Percentiles rank a stretch among this genome's conserved stretches.
These are phyloP conservation scores for Cicer judaicum DNA, from an alignment of 306 rosid species.

Conservation along the genomic window DNA sequence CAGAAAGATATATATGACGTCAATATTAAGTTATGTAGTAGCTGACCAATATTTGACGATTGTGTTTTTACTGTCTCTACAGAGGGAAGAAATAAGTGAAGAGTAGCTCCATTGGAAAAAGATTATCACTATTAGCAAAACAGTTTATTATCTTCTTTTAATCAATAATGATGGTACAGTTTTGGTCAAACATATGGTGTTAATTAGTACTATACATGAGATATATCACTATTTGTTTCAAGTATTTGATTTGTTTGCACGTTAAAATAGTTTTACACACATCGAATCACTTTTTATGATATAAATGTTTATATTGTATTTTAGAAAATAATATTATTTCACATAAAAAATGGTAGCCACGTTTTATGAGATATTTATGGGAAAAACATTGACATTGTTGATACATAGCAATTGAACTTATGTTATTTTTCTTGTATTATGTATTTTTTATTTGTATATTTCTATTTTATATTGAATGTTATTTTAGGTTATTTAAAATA, in stretches of 20 bases:
- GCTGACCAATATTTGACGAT: slow-evolving; percentile 31
- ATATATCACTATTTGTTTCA: background rate
- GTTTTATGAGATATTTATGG: too few relatives aligned
- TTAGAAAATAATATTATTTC: too few relatives aligned
- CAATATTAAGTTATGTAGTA: slow-evolving; percentile 31
- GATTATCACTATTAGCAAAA: slow-evolving; percentile 30
- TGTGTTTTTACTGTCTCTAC: slow-evolving; percentile 30
- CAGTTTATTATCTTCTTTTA: slow-evolving; percentile 29
- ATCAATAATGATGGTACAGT: slow-evolving; percentile 28
- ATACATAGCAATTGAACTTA: too few relatives aligned
- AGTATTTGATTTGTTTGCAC: background rate
- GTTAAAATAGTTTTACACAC: background rate
- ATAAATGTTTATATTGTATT: too few relatives aligned
- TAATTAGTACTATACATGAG: background rate
- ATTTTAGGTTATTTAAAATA: too few relatives aligned
- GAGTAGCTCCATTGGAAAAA: slow-evolving; percentile 22
- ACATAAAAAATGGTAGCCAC: too few relatives aligned
- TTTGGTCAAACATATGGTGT: slow-evolving; percentile 37
- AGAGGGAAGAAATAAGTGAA: slow-evolving; percentile 16
- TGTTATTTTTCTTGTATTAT: too few relatives aligned
- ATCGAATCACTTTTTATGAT: too few relatives aligned
- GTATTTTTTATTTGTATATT: too few relatives aligned
- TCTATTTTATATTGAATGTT: too few relatives aligned
- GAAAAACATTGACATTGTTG: too few relatives aligned
- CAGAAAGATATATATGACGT: slow-evolving; percentile 44